phyloP scores from a whole-genome alignment of 768 basidiomycete genomes.

The Mycena vulgaris region DNA sequence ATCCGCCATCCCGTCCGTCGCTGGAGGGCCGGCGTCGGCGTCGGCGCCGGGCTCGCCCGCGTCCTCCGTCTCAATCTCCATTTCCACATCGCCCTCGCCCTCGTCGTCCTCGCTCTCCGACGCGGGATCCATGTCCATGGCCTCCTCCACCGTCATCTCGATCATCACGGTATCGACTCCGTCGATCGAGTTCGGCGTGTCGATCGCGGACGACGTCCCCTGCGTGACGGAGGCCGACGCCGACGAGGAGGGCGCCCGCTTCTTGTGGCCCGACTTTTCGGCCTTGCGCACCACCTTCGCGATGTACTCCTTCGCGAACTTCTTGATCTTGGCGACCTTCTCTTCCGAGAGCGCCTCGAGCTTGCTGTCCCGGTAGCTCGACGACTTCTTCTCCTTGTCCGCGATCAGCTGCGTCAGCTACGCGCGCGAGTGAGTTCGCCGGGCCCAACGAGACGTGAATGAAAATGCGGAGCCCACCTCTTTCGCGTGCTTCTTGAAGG shows the following conservation, averaged over 20 bases:
- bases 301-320: slow-evolving; percentile 93
- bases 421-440: slow-evolving; percentile 17
- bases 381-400: slow-evolving; percentile 96
- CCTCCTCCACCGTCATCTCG: slow-evolving; percentile 59
- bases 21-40: slow-evolving; percentile 10
- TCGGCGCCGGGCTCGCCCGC: slow-evolving; percentile 11
- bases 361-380: slow-evolving; percentile 80
- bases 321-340: slow-evolving; percentile 90
- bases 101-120: slow-evolving; percentile 52
- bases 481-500: slow-evolving; percentile 96
- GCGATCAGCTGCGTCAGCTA: slow-evolving; percentile 89
- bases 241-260: slow-evolving; percentile 45
- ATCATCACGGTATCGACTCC: slow-evolving; percentile 50
- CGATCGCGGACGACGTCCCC: slow-evolving; percentile 57
- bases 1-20: background rate
- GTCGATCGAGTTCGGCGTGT: slow-evolving; percentile 59
- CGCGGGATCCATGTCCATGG: slow-evolving; percentile 60
- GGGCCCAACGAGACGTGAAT: background rate
- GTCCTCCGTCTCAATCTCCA: slow-evolving; percentile 38
- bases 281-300: slow-evolving; percentile 81
- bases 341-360: slow-evolving; percentile 89
- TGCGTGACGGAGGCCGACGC: too few species aligned
- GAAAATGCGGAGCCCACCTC: slow-evolving; percentile 70
- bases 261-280: slow-evolving; percentile 64
- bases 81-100: background rate